Conservation (phyloP, 495 filamentous ascomycete genomes). For the Cercophora sp. region DNA sequence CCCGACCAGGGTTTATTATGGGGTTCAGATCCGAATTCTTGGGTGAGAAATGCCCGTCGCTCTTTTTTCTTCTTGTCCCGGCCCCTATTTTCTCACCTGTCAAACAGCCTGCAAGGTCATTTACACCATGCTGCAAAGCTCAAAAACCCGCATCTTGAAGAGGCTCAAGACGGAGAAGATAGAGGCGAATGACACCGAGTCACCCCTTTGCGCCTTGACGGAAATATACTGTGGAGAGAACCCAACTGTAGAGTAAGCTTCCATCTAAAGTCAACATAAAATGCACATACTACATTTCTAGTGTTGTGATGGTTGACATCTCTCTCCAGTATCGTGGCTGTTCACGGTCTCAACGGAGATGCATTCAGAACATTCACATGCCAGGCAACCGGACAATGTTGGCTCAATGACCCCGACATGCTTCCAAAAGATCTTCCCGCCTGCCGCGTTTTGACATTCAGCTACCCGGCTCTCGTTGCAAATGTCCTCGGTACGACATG, state of each 20-base stretch:
- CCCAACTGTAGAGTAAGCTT: constrained; percentile 1
- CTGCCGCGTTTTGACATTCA: constrained; percentile 6
- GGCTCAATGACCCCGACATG: constrained; percentile 2
- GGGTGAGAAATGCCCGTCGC: no score
- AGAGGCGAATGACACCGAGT: not conserved
- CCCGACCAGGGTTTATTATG: no score
- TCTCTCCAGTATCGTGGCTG: not conserved
- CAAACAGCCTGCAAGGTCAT: not conserved
- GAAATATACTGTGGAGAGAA: constrained; percentile 6
- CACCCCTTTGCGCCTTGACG: constrained; percentile 3
- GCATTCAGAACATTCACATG: constrained; percentile 4
- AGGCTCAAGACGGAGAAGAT: constrained; percentile 1
- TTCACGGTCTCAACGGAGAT: constrained; percentile 7
- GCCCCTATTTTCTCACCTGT: no score
- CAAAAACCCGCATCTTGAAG: not conserved
- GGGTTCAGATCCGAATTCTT: no score
- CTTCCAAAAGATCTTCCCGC: constrained; percentile 6
- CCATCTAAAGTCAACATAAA: no score
- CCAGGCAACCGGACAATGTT: not conserved
- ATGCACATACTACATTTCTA: no score
- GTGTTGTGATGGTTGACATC: not conserved
- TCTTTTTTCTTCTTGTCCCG: no score
- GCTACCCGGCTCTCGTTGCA: constrained; percentile 3
- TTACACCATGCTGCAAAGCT: not conserved
- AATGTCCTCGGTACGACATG: constrained; percentile 4